Base-by-base conservation (phyloP, 768 basidiomycete genomes). In the Hirschioporus abietinus region DNA sequence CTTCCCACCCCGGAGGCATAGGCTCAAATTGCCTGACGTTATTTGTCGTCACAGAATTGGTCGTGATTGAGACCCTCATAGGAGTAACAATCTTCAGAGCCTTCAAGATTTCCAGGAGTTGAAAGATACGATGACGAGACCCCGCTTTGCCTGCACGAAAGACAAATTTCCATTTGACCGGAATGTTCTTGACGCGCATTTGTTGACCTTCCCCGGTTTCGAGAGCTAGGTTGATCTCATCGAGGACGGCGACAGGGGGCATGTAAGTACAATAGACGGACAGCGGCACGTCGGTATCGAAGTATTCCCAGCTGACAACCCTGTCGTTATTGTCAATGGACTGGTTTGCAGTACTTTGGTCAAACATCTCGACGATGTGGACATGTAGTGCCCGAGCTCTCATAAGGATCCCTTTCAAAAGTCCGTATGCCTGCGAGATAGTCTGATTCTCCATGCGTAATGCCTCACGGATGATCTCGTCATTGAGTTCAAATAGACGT, bases 351-450 rank as follows among this genome's bases (percentile, higher is more conserved):
- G 74, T 67, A 1, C 67, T 66, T 10, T 71, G 72, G 68, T 85
- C 82, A 63, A 92, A 78, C 6, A 81, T 77, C 25, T 77, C 73
- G 35, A 89, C 77, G 26, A 80, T 79, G 60, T 81, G 79, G 26
- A 89, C 75, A 71, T 94, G 91, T 1, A 93, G 76, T 67, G 85
- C 81, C 27, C 86, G 84, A 20, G 86, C 84, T 59, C 94, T 83
- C 1, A 86, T 77, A 34, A 83, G 82, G 71, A 87, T 88, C 17
- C 89, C 92, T 17, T 85, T 79, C 59, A 90, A 83, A 75, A 84
- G 93, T 17, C 93, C 94, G 72, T 91, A 91, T 30, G 86, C 69
- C 69, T 94, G 92, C 1, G 86, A 82, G n/a, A 89, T 72, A 1
- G 91, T 88, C 27, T 85, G 85, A 60, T 84, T 82, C 72, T 96